Evolutionary conservation across 2,329 filamentous ascomycete genomes (phyloP).

Genomic region (Penicillium sp.): DNA sequence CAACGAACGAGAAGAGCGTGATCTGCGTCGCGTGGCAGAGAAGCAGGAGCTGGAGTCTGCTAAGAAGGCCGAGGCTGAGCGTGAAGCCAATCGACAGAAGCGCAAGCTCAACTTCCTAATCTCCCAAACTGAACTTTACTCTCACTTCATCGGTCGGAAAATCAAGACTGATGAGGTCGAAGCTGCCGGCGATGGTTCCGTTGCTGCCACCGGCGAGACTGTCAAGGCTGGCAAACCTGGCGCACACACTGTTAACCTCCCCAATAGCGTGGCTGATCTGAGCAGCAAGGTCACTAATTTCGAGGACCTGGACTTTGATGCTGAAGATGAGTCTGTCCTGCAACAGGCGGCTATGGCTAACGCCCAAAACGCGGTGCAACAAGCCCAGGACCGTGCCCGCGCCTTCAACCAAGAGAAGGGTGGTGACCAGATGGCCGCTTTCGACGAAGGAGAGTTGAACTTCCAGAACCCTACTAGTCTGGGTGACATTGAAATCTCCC

Average conservation of each 20-base stretch:
- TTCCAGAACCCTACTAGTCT: slow-evolving; percentile 98
- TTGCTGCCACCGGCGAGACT: slow-evolving; percentile 55
- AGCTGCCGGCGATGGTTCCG: slow-evolving; percentile 79
- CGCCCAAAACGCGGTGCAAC: slow-evolving; percentile 90
- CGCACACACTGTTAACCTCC: slow-evolving; percentile 49
- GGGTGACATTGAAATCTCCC: slow-evolving; percentile 89
- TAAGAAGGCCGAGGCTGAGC: slow-evolving; percentile 93
- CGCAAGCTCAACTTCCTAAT: slow-evolving; percentile 99
- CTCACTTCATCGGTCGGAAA: slow-evolving; percentile 99
- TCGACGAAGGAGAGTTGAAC: slow-evolving; percentile 97
- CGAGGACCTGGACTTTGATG: slow-evolving; percentile 92
- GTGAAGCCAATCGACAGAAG: slow-evolving; percentile 95
- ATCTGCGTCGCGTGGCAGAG: slow-evolving; percentile 90
- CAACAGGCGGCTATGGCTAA: slow-evolving; percentile 88
- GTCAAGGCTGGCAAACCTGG: slow-evolving; percentile 32
- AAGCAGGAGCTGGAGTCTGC: slow-evolving; percentile 95
- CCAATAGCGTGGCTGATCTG: slow-evolving; percentile 49
- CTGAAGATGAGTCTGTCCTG: slow-evolving; percentile 81
- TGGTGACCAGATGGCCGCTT: slow-evolving; percentile 62
- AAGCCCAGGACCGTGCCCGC: slow-evolving; percentile 88
- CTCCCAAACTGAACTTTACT: slow-evolving; percentile 97
- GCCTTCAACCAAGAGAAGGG: slow-evolving; percentile 72
- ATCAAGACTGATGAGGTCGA: slow-evolving; percentile 97
- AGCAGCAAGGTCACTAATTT: slow-evolving; percentile 84
- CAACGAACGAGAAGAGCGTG: slow-evolving; percentile 95